Percentiles rank a stretch among this genome's conserved stretches.
These are phyloP conservation scores for Aschersonia sp. DNA, from an alignment of 2,329 filamentous ascomycete species.

Conservation along the genomic window DNA sequence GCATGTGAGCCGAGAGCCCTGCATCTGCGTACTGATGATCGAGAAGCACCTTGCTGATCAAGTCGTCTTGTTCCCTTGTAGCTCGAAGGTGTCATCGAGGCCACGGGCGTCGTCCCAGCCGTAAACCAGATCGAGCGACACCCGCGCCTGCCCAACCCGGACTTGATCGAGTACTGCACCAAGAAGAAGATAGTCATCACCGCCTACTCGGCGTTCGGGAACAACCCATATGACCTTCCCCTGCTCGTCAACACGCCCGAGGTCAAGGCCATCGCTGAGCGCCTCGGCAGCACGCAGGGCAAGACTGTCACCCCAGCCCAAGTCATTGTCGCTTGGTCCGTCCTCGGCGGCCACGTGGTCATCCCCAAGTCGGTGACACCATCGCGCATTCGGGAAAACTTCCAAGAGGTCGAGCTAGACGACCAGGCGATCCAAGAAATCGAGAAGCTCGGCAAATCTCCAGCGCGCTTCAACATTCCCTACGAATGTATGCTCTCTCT, in stretches of 20 bases:
- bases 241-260: conserved; percentile 43
- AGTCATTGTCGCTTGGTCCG: conserved; percentile 42
- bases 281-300: conserved; percentile 17
- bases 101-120: conserved; percentile 41
- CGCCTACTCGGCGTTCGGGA: conserved; percentile 45
- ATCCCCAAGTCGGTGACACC: conserved; percentile 64
- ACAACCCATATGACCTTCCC: conserved; percentile 26
- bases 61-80: conserved; percentile 1
- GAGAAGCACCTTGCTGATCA: too few species aligned
- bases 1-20: conserved; percentile 14
- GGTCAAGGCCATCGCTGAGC: conserved; percentile 40
- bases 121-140: conserved; percentile 59
- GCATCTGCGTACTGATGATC: too few species aligned
- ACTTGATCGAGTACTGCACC: conserved; percentile 44
- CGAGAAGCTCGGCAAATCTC: conserved; percentile 42
- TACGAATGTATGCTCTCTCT: conserved; percentile 20
- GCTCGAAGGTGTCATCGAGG: conserved; percentile 40
- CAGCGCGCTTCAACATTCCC: conserved; percentile 30
- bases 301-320: conserved; percentile 26
- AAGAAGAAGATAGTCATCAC: conserved; percentile 51
- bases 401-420: conserved; percentile 48
- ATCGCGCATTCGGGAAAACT: conserved; percentile 55
- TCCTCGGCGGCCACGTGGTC: conserved; percentile 48
- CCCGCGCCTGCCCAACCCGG: conserved; percentile 43
- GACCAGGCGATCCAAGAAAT: conserved; percentile 45